Evolutionary conservation across 768 basidiomycete genomes (phyloP), one percentile per base, ranked within the genome.

Genomic region (Pleurotus pulmonarius): DNA sequence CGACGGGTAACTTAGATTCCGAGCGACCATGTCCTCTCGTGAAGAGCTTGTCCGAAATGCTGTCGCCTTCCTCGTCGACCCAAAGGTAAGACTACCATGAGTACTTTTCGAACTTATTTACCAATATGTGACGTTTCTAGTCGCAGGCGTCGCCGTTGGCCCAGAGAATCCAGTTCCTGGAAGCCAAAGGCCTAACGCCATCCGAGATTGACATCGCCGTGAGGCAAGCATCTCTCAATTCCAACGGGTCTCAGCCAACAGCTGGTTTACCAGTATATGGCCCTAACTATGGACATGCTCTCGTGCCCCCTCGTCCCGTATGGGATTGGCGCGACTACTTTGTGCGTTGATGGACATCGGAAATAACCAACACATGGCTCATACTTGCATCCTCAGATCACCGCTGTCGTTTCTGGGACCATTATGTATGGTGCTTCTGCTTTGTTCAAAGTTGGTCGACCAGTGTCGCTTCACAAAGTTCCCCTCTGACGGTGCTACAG

Each of bases 291-390:
- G 29, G 29, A 34, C 29, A 34, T 34, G 67, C 73, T 13, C 61
- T 71, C 49, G 65, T 67, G 25, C 77, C 77, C 13, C 71, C 70
- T 22, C 64, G 72, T 20, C 83, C 81, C 7, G 77, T 75, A 57
- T 86, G 91, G 83, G 96, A 98, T 69, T 99, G 97, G 97, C 79
- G 95, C 57, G 97, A 99, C 72, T 93, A 96, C 70, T 99, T 98
- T 69, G 94, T 95, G 66, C 65, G 91, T 75, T 16, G 37, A 34
- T 51, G 51, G 22, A 26, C 61, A 49, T 46, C 43, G 34, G 22
- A 22, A 13, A 49, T 34, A 13, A 54, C 48, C 61, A 64, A 61
- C 67, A 62, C 62, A 58, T 70, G 64, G 64, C 58, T 57, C 61
- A 43, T 54, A 65, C 49, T 38, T 20, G 16, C 6, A 34, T 34